Base-by-base conservation (phyloP, 371 early-diverging fungal species). In the Apophysomyces variabilis region DNA sequence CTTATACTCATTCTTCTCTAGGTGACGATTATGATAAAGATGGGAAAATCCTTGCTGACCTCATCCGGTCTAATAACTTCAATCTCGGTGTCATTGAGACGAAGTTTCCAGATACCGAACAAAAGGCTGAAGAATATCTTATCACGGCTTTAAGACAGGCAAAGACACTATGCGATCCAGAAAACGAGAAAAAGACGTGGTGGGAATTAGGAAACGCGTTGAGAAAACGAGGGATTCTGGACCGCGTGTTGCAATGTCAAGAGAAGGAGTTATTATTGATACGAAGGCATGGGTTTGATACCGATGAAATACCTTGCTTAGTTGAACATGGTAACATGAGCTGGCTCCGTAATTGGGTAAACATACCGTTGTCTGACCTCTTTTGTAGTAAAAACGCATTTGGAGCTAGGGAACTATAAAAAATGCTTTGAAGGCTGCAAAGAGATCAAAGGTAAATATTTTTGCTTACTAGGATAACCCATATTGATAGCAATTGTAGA, bases 71-170 rank as follows among this genome's bases (percentile, higher is more conserved):
- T 0, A 72, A 69, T 16, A 38, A 72, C 32, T 76, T 78, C 36
- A 83, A 83, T 62, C 58, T 80, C 58, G 83, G 80, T 11, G 72
- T 79, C 0, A 75, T 79, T 36, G 69, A 69, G 56, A 58, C 64
- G 9, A 77, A 79, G 43, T 38, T 73, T 8, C 36, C 56, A 5
- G 45, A 47, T 13, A 46, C 66, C 14, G 26, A 58, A 18, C 37
- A 43, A 3, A 50, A 54, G 1, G 75, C 69, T 8, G 63, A 68
- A 46, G 35, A 21, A 0, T 65, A 58, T 43, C 38, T 83, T 1
- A 60, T 39, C 5, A 21, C 35, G 14, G 80, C 82, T 0, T 61
- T 74, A 13, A 58, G 65, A 9, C 13, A 61, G 2, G 78, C 78
- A 5, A 44, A 57, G 7, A 1, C 38, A 11, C 56, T 79, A 5